Conservation (phyloP, 2,329 filamentous ascomycete species). For the Xylaria sp. region DNA sequence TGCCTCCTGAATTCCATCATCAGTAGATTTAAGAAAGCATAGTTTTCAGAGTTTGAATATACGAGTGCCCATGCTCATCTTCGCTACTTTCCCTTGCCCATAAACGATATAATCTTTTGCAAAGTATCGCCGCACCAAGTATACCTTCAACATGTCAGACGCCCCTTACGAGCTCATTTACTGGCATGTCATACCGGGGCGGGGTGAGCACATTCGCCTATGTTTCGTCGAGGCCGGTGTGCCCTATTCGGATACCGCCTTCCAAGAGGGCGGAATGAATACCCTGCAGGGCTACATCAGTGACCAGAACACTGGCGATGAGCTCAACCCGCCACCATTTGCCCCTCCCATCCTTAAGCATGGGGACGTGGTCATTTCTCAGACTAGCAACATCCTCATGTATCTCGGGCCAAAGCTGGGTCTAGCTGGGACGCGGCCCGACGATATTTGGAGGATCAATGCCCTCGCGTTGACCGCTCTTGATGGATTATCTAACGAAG, state of each 20-base stretch:
- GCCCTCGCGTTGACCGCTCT: constrained; percentile 73
- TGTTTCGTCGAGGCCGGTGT: constrained; percentile 74
- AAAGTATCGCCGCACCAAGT: neutral
- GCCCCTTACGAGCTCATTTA: constrained; percentile 72
- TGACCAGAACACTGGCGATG: constrained; percentile 57
- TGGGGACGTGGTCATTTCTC: constrained; percentile 69
- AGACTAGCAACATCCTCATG: constrained; percentile 76
- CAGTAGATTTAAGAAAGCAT: neutral
- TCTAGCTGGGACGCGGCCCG: constrained; percentile 57
- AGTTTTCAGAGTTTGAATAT: neutral
- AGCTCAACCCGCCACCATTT: constrained; percentile 69
- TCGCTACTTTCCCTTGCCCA: neutral
- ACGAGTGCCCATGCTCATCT: neutral
- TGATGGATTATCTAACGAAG: constrained; percentile 74
- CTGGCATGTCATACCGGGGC: constrained; percentile 75
- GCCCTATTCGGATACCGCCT: constrained; percentile 69
- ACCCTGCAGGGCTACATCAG: constrained; percentile 51
- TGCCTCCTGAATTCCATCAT: neutral
- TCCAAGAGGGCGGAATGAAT: constrained; percentile 37
- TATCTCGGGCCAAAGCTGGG: constrained; percentile 72
- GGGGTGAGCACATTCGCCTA: constrained; percentile 78
- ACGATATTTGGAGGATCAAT: constrained; percentile 65
- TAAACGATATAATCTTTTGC: neutral
- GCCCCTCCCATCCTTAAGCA: constrained; percentile 75
- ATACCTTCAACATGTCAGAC: neutral